Evolutionary conservation across 2,329 filamentous ascomycete species (phyloP).

Genomic region (Cephalotrichum gorgonifer): DNA sequence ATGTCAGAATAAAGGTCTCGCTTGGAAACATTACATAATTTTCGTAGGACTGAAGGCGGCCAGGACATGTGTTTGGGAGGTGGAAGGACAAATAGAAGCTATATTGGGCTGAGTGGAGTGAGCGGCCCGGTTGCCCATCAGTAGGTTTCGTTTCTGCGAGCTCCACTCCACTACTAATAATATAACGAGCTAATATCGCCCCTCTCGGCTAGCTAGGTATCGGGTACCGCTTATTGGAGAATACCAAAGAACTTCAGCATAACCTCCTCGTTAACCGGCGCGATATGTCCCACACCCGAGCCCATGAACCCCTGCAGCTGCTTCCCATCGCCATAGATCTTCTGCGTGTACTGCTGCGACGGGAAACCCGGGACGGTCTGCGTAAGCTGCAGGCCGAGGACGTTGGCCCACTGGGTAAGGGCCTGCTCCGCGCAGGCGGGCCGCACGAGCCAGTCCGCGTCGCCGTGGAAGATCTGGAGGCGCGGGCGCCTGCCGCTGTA

Average conservation of each 20-base stretch:
- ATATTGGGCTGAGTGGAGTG: too few relatives aligned
- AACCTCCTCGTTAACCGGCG: slow-evolving; percentile 1
- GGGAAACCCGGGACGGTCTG: slow-evolving; percentile 21
- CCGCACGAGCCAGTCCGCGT: slow-evolving; percentile 25
- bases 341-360: slow-evolving; percentile 25
- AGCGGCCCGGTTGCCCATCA: too few relatives aligned
- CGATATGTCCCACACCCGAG: slow-evolving; percentile 16
- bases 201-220: too few relatives aligned
- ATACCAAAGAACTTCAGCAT: slow-evolving; percentile 2
- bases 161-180: too few relatives aligned
- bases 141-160: too few relatives aligned
- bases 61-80: too few relatives aligned
- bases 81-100: too few relatives aligned
- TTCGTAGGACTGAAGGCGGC: too few relatives aligned
- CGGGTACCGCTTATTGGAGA: too few relatives aligned
- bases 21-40: too few relatives aligned
- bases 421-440: slow-evolving; percentile 46
- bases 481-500: slow-evolving; percentile 15
- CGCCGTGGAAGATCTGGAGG: slow-evolving; percentile 5
- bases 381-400: slow-evolving; percentile 28
- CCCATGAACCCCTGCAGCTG: slow-evolving; percentile 15
- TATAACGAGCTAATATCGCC: too few relatives aligned
- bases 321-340: slow-evolving; percentile 22
- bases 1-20: too few relatives aligned
- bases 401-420: slow-evolving; percentile 44